Conservation (phyloP, 2,329 filamentous ascomycete genomes). For the Monosporascus ibericus region DNA sequence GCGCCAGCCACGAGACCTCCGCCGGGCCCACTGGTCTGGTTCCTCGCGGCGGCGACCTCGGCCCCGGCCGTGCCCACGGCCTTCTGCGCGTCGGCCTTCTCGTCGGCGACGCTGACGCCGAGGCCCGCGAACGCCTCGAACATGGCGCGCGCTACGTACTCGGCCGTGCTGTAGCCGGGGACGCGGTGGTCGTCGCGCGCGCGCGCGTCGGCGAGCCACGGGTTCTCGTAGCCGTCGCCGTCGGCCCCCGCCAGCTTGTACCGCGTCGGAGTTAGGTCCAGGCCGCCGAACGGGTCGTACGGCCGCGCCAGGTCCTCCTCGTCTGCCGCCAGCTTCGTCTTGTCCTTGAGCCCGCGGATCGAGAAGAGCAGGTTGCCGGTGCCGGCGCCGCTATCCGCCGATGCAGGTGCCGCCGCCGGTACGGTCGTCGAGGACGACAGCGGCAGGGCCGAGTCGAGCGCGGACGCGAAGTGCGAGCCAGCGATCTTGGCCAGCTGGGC, state of each 20-base stretch:
- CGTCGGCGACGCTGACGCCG: slow-evolving; percentile 80
- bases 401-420: slow-evolving; percentile 23
- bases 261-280: slow-evolving; percentile 58
- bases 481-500: slow-evolving; percentile 50
- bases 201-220: slow-evolving; percentile 63
- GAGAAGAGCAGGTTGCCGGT: slow-evolving; percentile 43
- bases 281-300: slow-evolving; percentile 83
- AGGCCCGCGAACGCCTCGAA: slow-evolving; percentile 88
- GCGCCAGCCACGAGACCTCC: slow-evolving; percentile 42
- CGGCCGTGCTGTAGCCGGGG: slow-evolving; percentile 76
- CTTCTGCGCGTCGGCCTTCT: slow-evolving; percentile 42
- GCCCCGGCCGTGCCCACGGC: slow-evolving; percentile 26
- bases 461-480: slow-evolving; percentile 25
- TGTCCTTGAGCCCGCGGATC: slow-evolving; percentile 75
- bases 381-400: slow-evolving; percentile 24
- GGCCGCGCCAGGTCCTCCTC: slow-evolving; percentile 61
- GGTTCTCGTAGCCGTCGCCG: slow-evolving; percentile 65
- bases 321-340: slow-evolving; percentile 37
- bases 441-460: slow-evolving; percentile 15
- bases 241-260: slow-evolving; percentile 51
- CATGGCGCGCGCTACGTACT: slow-evolving; percentile 76
- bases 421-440: slow-evolving; percentile 15
- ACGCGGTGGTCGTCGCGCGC: slow-evolving; percentile 61
- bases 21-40: slow-evolving; percentile 17
- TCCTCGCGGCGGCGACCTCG: slow-evolving; percentile 30